Evolutionary conservation across 75 land plant species (phyloP).

Genomic region (Cryptomeria japonica): DNA sequence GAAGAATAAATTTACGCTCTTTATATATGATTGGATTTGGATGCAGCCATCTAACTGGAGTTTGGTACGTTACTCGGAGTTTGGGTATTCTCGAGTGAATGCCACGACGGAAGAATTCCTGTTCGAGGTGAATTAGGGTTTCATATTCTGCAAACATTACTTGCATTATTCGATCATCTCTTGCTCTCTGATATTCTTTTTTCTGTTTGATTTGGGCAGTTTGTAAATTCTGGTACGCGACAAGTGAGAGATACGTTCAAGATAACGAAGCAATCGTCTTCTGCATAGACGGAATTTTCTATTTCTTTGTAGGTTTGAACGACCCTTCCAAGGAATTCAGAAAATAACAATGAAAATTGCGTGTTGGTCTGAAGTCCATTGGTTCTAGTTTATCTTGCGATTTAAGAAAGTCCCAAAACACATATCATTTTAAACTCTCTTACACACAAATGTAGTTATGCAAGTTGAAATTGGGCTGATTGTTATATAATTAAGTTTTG

Average conservation of each 20-base stretch:
- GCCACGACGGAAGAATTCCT: slow-evolving; percentile 32
- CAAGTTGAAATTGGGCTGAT: no score
- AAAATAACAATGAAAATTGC: no score
- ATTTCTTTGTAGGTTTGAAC: neutral
- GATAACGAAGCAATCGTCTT: neutral
- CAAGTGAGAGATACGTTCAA: slow-evolving; percentile 35
- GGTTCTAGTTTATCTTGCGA: no score
- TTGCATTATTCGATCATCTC: neutral
- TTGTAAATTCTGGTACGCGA: slow-evolving; percentile 24
- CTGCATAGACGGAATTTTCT: neutral
- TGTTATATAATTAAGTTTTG: no score
- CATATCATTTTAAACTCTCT: no score
- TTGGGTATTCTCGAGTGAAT: slow-evolving; percentile 55
- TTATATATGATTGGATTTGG: no score
- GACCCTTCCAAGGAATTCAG: no score
- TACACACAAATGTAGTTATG: no score
- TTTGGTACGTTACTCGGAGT: slow-evolving; percentile 51
- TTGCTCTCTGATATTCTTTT: neutral
- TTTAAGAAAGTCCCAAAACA: no score
- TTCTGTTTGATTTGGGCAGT: slow-evolving; percentile 18
- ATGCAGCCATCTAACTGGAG: slow-evolving; percentile 68
- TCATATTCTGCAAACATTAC: neutral
- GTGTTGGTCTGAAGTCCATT: no score
- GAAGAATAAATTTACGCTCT: no score
- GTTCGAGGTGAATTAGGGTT: slow-evolving; percentile 35